A percentile compares a stretch with the other conserved stretches of the same genome.
Conservation (phyloP, 2,329 filamentous ascomycete genomes). For the Cordyceps tenuipes region DNA sequence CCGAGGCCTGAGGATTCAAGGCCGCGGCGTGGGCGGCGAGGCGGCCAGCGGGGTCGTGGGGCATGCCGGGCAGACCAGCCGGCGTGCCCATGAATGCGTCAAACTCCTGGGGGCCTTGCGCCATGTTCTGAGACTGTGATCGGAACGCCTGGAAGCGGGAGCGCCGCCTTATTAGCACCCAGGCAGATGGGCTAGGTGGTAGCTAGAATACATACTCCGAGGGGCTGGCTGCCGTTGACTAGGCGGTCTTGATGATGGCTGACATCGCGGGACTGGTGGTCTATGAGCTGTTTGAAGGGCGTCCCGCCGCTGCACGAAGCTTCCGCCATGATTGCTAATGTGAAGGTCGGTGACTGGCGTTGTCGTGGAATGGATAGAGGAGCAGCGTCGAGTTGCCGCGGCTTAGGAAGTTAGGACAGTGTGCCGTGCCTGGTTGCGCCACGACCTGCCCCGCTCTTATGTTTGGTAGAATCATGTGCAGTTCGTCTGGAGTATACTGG, state of each 20-base stretch:
- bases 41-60: constrained; percentile 26
- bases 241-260: constrained; percentile 35
- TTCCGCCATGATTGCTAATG: constrained; percentile 27
- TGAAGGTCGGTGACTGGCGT: neutral
- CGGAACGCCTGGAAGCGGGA: constrained; percentile 26
- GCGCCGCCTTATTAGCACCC: neutral
- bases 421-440: no score
- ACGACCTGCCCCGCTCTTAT: no score
- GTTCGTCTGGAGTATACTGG: no score
- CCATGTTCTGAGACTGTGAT: constrained; percentile 21
- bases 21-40: constrained; percentile 28
- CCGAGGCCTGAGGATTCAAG: constrained; percentile 20
- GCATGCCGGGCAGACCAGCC: constrained; percentile 21
- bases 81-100: constrained; percentile 27
- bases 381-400: neutral
- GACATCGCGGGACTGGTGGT: constrained; percentile 33
- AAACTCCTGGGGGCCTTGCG: constrained; percentile 24
- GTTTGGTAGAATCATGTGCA: no score
- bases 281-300: constrained; percentile 35
- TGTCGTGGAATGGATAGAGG: neutral
- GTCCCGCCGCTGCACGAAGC: constrained; percentile 33
- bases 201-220: constrained; percentile 22
- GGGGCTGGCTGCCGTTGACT: constrained; percentile 21
- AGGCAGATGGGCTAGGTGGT: neutral
- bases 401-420: neutral